These are phyloP conservation scores for Populus deltoides DNA, from an alignment of 345 rosid genomes.

Conservation along the genomic window DNA sequence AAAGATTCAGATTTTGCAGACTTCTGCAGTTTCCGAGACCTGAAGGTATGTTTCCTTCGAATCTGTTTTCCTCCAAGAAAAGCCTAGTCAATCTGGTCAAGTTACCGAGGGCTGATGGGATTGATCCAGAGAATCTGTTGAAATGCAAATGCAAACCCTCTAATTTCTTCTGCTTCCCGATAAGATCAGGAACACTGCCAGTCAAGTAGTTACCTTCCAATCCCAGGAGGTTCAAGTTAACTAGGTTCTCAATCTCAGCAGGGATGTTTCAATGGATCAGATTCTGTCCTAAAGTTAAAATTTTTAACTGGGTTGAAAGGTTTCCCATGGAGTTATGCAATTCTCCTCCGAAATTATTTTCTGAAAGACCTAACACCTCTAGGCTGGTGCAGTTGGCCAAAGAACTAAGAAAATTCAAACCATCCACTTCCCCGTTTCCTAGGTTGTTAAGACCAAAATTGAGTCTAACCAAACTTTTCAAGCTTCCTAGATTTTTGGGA, in stretches of 20 bases:
- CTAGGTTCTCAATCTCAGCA: slow-evolving; percentile 11
- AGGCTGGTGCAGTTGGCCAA: slow-evolving; percentile 27
- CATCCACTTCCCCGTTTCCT: slow-evolving; percentile 19
- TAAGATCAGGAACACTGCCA: slow-evolving; percentile 18
- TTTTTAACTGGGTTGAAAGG: slow-evolving; percentile 16
- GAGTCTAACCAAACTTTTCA: slow-evolving; percentile 16
- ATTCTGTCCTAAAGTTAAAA: slow-evolving; percentile 8
- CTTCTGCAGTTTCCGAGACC: slow-evolving; percentile 24
- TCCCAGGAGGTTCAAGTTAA: slow-evolving; percentile 5
- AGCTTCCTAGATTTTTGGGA: slow-evolving; percentile 13
- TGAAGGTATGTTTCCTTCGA: slow-evolving; percentile 32
- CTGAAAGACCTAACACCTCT: slow-evolving; percentile 11
- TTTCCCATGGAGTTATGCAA: slow-evolving; percentile 23
- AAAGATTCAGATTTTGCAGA: slow-evolving; percentile 20
- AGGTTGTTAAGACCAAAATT: slow-evolving; percentile 28
- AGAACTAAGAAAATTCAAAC: slow-evolving; percentile 21
- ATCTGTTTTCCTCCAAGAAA: slow-evolving; percentile 24
- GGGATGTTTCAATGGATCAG: slow-evolving; percentile 20
- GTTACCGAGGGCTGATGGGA: slow-evolving; percentile 20
- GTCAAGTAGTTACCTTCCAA: slow-evolving; percentile 21
- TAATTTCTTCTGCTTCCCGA: slow-evolving; percentile 22
- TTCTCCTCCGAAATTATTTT: slow-evolving; percentile 27
- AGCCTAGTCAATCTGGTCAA: slow-evolving; percentile 16
- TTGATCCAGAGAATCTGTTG: slow-evolving; percentile 20
- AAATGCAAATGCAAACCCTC: not conserved